Evolutionary conservation across 495 filamentous ascomycete genomes (phyloP).

Genomic region (Sordaria brevicollis): DNA sequence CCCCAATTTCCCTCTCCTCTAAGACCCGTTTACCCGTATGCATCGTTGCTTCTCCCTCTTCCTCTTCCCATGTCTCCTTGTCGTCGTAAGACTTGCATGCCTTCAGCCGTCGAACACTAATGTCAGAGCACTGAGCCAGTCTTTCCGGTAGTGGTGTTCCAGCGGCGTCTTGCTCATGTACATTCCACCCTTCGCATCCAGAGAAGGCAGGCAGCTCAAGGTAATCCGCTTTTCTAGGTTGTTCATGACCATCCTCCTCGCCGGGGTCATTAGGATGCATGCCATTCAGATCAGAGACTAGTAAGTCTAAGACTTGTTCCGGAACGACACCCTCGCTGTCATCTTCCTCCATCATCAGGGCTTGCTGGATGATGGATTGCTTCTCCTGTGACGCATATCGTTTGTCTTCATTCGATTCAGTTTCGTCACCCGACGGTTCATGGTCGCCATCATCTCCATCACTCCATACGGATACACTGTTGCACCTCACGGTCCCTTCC

Average conservation of each 20-base stretch:
- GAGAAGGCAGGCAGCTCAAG: too few species aligned
- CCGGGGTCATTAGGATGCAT: not conserved
- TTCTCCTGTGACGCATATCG: not conserved
- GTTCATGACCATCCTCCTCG: too few species aligned
- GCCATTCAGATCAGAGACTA: not conserved
- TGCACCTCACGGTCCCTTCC: not conserved
- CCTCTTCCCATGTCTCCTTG: not conserved
- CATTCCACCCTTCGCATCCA: not conserved
- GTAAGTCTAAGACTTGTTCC: not conserved
- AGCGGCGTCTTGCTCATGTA: not conserved
- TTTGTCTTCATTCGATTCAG: not conserved
- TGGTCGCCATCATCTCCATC: not conserved
- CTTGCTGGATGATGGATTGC: not conserved
- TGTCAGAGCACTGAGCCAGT: not conserved
- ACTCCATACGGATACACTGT: not conserved
- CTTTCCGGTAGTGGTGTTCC: not conserved
- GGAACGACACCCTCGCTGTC: not conserved
- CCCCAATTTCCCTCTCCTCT: not conserved
- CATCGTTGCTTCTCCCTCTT: not conserved
- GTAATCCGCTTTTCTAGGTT: too few species aligned
- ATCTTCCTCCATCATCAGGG: not conserved
- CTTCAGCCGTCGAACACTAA: not conserved
- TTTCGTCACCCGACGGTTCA: not conserved
- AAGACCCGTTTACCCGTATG: not conserved
- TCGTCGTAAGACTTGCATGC: conserved; percentile 1